Evolutionary conservation across 1,284 basidiomycete species (phyloP), one percentile per base, ranked within the genome.

Genomic region (Ustilago loliicola): DNA sequence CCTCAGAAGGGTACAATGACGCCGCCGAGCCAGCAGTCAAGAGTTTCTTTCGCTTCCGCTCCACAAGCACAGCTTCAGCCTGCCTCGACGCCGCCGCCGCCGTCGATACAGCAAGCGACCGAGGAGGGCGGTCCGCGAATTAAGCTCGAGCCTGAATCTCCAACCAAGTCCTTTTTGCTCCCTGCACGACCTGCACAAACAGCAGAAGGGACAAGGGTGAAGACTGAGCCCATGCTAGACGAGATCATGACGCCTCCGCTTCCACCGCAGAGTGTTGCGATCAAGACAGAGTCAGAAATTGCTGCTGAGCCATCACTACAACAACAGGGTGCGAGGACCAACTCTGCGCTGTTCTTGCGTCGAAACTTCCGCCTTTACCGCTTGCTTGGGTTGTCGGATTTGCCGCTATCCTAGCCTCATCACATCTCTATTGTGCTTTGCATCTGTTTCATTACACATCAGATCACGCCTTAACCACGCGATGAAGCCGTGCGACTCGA

Each of bases 311-410:
- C 25, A 47, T 23, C 53, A 55, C 19, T 38, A 21, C 53, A 13
- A 21, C 53, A 38, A n/a, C 10, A 38, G 9, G 2, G 9, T 21
- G 19, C 19, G 8, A 42, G 47, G 34, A 47, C 62, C 32, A 70
- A 66, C 6, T 30, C 61, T 13, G 69, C 63, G n/a, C 61, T 65
- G 2, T 72, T 72, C 17, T 59, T 77, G 17, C 61, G 62, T n/a
- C 65, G 69, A 1, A 77, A 77, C 57, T 69, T 77, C 13, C 62
- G 55, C 21, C 34, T 77, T 32, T 75, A 75, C 21, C 56, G 48
- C 10, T 21, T 61, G 40, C 11, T 75, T 10, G 67, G 67, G 0
- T 15, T 73, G 19, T 19, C 32, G n/a, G 23, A 54, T 23, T 36
- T 74, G 11, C 72, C 72, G 17, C 61, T 69, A n/a, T 30, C 30